A percentile compares a stretch with the other conserved stretches of the same genome.
Evolutionary conservation across 106 monocot genomes (phyloP).

Genomic region (Hemerocallis citrina): DNA sequence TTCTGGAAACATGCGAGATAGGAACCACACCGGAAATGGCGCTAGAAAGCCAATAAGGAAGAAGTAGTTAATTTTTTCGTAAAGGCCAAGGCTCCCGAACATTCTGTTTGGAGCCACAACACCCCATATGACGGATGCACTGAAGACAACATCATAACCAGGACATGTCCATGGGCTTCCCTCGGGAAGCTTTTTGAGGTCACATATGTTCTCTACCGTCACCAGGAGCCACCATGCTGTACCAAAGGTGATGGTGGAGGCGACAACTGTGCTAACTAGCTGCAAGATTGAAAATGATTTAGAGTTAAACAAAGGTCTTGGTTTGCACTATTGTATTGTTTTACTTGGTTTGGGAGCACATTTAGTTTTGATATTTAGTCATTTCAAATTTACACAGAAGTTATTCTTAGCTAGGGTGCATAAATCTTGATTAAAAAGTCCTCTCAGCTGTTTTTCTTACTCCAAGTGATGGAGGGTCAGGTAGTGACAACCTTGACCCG

Average conservation of each 20-base stretch:
- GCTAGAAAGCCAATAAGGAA: slow-evolving; percentile 21
- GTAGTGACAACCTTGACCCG: too few species aligned
- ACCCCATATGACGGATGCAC: slow-evolving; percentile 18
- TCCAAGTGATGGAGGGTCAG: too few species aligned
- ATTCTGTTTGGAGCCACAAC: slow-evolving; percentile 13
- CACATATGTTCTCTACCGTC: slow-evolving; percentile 7
- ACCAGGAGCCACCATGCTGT: slow-evolving; percentile 2
- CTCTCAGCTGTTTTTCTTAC: too few species aligned
- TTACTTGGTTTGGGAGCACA: too few species aligned
- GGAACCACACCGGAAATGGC: slow-evolving; percentile 13
- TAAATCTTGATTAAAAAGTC: too few species aligned
- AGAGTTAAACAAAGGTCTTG: too few species aligned
- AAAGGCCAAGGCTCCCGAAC: slow-evolving; percentile 16
- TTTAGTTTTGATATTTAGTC: too few species aligned
- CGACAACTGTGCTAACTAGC: neutral
- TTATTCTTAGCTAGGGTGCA: too few species aligned
- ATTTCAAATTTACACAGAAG: too few species aligned
- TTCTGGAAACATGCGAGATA: slow-evolving; percentile 10
- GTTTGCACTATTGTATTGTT: too few species aligned
- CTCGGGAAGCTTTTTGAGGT: slow-evolving; percentile 2
- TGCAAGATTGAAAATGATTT: too few species aligned
- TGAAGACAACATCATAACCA: neutral
- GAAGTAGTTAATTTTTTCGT: slow-evolving; percentile 16
- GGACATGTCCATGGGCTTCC: slow-evolving; percentile 45
- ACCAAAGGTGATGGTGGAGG: neutral